Conservation (phyloP, 2,329 filamentous ascomycete species). For the Sarocladium strictum region DNA sequence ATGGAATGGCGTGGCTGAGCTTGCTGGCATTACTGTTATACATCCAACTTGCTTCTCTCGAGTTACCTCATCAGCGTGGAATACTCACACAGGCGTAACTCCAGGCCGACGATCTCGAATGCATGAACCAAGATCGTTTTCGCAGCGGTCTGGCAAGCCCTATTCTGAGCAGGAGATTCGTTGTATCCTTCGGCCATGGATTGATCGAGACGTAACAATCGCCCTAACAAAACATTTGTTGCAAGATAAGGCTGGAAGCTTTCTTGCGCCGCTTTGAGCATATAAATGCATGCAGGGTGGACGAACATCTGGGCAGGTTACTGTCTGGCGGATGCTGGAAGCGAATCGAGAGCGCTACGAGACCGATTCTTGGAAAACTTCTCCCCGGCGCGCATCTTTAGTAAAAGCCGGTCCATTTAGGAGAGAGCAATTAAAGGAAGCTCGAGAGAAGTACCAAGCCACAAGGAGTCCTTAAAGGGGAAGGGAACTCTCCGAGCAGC, state of each 20-base stretch:
- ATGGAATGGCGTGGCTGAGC: neutral
- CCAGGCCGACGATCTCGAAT: neutral
- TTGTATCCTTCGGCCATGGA: conserved; percentile 4
- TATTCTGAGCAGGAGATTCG: neutral
- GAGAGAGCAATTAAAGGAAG: conserved; percentile 1
- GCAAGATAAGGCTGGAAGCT: neutral
- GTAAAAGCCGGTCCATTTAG: neutral
- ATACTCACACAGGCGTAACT: neutral
- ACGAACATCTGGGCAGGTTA: neutral
- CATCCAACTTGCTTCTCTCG: neutral
- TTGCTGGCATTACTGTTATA: conserved; percentile 1
- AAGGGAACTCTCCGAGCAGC: neutral
- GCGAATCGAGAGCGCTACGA: neutral
- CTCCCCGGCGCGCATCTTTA: neutral
- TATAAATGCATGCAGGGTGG: neutral
- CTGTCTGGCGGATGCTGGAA: conserved; percentile 1
- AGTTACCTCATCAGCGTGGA: neutral
- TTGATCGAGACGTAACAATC: neutral
- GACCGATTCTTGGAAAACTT: neutral
- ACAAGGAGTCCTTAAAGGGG: neutral
- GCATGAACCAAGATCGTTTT: neutral
- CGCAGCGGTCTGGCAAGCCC: neutral
- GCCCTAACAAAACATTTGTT: neutral
- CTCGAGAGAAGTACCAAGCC: neutral
- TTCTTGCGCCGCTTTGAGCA: neutral